Percentiles rank a stretch among this genome's conserved stretches.
These are phyloP conservation scores for Emergomyces orientalis DNA, from an alignment of 2,329 filamentous ascomycete species.

Conservation along the genomic window DNA sequence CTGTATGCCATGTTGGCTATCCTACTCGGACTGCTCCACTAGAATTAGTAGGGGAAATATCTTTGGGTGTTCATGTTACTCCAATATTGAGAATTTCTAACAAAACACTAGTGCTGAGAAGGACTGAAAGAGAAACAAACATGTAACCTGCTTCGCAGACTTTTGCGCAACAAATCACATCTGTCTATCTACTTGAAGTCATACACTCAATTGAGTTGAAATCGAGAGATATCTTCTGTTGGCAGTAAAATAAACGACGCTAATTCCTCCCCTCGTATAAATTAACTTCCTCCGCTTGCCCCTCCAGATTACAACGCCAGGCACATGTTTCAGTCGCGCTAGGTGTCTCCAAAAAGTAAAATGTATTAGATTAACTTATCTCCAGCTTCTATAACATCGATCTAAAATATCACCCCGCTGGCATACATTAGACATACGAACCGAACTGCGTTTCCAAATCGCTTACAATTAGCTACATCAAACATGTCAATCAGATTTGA, in stretches of 20 bases:
- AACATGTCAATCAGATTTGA: no score
- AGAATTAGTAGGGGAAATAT: neutral
- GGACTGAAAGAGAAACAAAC: neutral
- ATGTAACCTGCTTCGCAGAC: neutral
- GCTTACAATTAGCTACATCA: no score
- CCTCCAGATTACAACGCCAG: neutral
- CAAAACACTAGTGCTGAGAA: neutral
- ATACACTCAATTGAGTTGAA: neutral
- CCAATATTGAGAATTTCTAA: neutral
- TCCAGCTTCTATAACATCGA: neutral
- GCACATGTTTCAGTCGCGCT: neutral
- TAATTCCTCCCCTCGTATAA: neutral
- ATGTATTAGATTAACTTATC: neutral
- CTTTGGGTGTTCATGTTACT: neutral
- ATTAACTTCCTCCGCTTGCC: neutral
- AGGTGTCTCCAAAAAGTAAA: neutral
- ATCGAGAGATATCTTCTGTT: no score
- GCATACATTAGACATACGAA: no score
- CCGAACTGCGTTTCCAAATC: neutral
- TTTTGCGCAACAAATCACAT: neutral
- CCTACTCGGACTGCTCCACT: neutral
- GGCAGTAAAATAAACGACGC: no score
- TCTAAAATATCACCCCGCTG: neutral
- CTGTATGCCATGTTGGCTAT: neutral
- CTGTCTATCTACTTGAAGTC: neutral